Base-by-base conservation (phyloP, 1,284 basidiomycete genomes). In the Afroboletus lepidellus region DNA sequence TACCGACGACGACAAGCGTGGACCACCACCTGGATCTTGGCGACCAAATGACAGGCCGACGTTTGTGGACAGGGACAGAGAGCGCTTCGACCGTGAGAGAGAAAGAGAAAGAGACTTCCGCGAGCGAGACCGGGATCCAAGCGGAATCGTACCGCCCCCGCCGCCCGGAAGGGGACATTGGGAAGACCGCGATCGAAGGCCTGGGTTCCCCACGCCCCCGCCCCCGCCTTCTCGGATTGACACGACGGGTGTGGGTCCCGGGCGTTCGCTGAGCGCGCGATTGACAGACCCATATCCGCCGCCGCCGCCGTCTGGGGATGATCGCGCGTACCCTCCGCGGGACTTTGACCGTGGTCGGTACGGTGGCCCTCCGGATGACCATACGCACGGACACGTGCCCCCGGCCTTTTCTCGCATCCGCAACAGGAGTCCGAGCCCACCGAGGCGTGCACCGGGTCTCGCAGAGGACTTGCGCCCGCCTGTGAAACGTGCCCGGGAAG, bases 401-500 rank as follows among this genome's bases (percentile, higher is more conserved):
- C 50, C 56, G 0, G 48, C 66, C 5, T 71, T 68, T 45, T 62
- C 63, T 15, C 65, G 74, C 4, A 62, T 75, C 18, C 60, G 74
- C 11, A 64, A 51, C 21, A 60, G 75, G 25, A 76, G 74, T 50
- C 67, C 70, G 3, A 75, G 69, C 59, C 73, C 72, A 1, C 52
- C 54, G 0, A 65, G 62, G 42, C 60, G 63, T 9, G 62, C 43
- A 1, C 51, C 44, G 0, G 60, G 55, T 15, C 47, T 56, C 13
- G 54, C 60, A 5, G 73, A 72, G 9, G 74, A 75, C 30, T 38
- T 67, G 34, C 63, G 72, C 24, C 73, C 72, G 2, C 72, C 73
- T 4, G 27, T 63, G 32, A 76, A 76, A 37, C 59, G 73, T 25
- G 27, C 60, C 2, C 61, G 74, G 1, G 72, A 72, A 7, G 74